phyloP scores from a whole-genome alignment of 1,284 basidiomycete genomes.

The Heterobasidion occidentale region DNA sequence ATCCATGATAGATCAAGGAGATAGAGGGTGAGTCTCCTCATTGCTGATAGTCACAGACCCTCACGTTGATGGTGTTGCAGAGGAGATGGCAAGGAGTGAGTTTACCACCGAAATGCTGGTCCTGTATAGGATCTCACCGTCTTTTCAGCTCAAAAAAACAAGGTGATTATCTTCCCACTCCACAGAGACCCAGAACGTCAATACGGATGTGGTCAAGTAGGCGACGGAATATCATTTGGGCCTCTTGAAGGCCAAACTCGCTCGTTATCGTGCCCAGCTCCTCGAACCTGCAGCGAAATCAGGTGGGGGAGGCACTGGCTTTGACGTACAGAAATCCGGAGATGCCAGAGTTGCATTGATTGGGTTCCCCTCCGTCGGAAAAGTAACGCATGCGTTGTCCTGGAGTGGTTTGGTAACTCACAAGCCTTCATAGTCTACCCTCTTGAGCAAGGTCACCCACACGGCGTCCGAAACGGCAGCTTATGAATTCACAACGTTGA shows the following conservation, averaged over 20 bases:
- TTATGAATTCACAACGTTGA: slow-evolving; percentile 94
- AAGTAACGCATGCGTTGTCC: slow-evolving; percentile 33
- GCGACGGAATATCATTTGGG: slow-evolving; percentile 90
- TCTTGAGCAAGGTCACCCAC: slow-evolving; percentile 88
- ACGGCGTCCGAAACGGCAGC: slow-evolving; percentile 86
- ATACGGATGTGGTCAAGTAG: slow-evolving; percentile 32
- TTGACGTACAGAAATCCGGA: slow-evolving; percentile 92
- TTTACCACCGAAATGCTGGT: slow-evolving; percentile 12
- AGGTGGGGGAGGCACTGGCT: slow-evolving; percentile 78
- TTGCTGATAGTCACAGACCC: background rate
- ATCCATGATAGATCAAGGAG: slow-evolving; percentile 70
- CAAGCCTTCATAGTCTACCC: slow-evolving; percentile 59
- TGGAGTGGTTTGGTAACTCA: background rate
- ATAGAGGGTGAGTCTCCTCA: slow-evolving; percentile 68
- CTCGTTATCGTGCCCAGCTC: slow-evolving; percentile 85
- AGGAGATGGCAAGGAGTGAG: slow-evolving; percentile 93
- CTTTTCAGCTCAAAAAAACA: slow-evolving; percentile 81
- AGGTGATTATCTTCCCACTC: slow-evolving; percentile 32
- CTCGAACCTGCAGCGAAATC: slow-evolving; percentile 82
- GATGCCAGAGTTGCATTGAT: slow-evolving; percentile 92
- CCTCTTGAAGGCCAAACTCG: slow-evolving; percentile 85
- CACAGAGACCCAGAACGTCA: background rate
- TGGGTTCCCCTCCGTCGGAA: slow-evolving; percentile 93
- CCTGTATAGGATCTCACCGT: slow-evolving; percentile 5
- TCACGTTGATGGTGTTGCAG: slow-evolving; percentile 29